A percentile compares a stretch with the other conserved stretches of the same genome.
phyloP scores from a whole-genome alignment of 2,329 filamentous ascomycete genomes.

The Aureobasidium namibiae region DNA sequence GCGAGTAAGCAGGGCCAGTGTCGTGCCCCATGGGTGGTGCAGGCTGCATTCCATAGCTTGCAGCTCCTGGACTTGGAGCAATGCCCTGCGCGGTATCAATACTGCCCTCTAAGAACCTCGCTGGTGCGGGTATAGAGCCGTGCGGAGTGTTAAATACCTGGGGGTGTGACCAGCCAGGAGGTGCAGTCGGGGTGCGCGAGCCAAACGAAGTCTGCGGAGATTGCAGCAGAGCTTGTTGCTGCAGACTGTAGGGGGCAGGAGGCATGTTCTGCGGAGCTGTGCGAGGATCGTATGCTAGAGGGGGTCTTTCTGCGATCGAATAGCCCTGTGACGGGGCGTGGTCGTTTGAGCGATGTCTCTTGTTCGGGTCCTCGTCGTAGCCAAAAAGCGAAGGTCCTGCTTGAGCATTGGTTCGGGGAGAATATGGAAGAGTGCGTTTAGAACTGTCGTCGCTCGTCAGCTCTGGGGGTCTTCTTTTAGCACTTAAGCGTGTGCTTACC shows the following conservation, averaged over 20 bases:
- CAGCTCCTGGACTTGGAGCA: background rate
- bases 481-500: background rate
- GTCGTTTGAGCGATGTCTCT: slow-evolving; percentile 1
- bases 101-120: background rate
- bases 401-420: background rate
- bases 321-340: background rate
- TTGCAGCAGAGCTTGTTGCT: background rate
- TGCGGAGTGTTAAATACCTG: slow-evolving; percentile 1
- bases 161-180: background rate
- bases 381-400: slow-evolving; percentile 5
- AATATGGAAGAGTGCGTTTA: slow-evolving; percentile 3
- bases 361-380: slow-evolving; percentile 1
- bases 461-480: too few species aligned
- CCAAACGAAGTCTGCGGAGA: background rate
- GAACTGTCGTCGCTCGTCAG: background rate
- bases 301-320: background rate
- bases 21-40: background rate
- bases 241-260: background rate
- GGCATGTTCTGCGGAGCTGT: background rate
- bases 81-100: background rate
- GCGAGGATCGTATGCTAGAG: background rate
- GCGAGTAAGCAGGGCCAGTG: background rate
- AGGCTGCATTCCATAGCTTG: background rate
- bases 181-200: background rate
- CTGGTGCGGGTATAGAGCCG: background rate